Conservation (phyloP, 75 land plant genomes). For the Chamaecyparis obtusa region DNA sequence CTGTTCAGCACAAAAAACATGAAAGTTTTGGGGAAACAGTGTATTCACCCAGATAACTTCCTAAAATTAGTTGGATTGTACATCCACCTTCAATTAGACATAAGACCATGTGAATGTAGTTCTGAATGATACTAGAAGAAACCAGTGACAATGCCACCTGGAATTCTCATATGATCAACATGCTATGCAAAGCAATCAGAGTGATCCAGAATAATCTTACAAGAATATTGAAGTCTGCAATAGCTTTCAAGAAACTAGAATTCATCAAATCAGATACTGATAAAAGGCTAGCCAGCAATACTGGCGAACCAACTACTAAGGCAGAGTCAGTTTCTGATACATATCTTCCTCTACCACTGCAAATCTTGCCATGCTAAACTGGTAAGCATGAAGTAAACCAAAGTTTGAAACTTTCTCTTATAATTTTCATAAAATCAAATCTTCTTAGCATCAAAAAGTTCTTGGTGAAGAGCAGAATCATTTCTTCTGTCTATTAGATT, state of each 20-base stretch:
- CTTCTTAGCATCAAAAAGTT: not conserved
- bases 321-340: not conserved
- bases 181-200: not conserved
- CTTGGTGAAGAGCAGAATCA: not conserved
- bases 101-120: not conserved
- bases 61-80: not conserved
- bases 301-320: not conserved
- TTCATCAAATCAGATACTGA: not conserved
- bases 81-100: not conserved
- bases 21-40: not conserved
- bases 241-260: not conserved
- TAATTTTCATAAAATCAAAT: not conserved
- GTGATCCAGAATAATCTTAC: not conserved
- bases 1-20: not conserved
- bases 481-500: not conserved
- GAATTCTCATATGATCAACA: not conserved
- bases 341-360: not conserved
- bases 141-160: not conserved
- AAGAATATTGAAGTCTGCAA: not conserved
- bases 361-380: not conserved
- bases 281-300: not conserved
- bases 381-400: not conserved
- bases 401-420: not conserved
- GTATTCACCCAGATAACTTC: not conserved
- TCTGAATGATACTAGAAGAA: not conserved